Conservation (phyloP, 2,329 filamentous ascomycete genomes). For the Scedosporium aurantiacum region DNA sequence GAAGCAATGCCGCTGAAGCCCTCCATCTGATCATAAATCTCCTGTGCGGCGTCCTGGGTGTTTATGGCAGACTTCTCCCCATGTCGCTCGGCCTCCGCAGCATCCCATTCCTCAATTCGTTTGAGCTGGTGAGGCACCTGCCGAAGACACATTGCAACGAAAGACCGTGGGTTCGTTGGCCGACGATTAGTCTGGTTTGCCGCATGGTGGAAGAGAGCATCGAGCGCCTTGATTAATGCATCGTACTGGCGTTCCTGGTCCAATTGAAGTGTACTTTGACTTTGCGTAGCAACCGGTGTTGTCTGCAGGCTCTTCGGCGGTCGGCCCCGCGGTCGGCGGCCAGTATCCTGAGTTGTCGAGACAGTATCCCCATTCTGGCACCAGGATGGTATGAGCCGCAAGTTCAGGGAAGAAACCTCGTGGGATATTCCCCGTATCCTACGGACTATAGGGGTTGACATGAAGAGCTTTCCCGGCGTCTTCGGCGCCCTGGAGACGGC, state of each 20-base stretch:
- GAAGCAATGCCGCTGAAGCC: conserved; percentile 15
- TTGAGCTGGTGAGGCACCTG: conserved; percentile 6
- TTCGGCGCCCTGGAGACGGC: neutral
- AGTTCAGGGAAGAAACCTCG: neutral
- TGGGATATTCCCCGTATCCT: neutral
- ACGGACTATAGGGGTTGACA: conserved; percentile 1
- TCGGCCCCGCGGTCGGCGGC: neutral
- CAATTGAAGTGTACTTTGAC: neutral
- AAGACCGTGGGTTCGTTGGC: conserved; percentile 16
- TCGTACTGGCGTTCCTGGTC: conserved; percentile 1
- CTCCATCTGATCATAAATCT: conserved; percentile 25
- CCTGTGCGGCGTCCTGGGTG: conserved; percentile 10
- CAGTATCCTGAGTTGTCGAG: neutral
- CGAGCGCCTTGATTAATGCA: conserved; percentile 7
- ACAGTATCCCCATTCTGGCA: neutral
- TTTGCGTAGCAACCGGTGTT: neutral
- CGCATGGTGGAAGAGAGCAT: conserved; percentile 6
- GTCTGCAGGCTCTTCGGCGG: neutral
- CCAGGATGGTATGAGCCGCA: neutral
- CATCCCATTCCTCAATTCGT: conserved; percentile 23
- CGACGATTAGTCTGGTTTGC: conserved; percentile 1
- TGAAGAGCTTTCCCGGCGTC: conserved; percentile 4
- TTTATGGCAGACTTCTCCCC: conserved; percentile 15
- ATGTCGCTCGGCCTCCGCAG: conserved; percentile 12
- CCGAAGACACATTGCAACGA: conserved; percentile 26